Evolutionary conservation across 2,329 filamentous ascomycete species (phyloP), one percentile per base, ranked within the genome.

Genomic region (Dendryphion nanum): DNA sequence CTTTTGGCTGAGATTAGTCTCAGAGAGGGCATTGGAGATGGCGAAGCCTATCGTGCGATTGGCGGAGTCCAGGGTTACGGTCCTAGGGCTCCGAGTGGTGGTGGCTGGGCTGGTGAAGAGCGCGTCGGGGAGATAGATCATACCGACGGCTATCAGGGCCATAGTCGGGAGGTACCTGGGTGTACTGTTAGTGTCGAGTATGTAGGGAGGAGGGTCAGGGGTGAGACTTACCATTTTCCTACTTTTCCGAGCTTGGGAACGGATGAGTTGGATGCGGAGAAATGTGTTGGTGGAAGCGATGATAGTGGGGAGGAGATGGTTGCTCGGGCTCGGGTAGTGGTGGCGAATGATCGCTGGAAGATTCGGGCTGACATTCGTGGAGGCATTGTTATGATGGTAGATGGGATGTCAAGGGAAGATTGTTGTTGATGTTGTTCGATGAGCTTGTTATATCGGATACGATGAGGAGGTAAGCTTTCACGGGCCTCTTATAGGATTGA

Each of bases 91-190:
- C 42, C 44, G 42, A 31, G 48, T 37, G 29, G 39, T 4, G 10
- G 35, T n/a, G n/a, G 13, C 28, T 28, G 29, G 18, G 29, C 21
- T 30, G n/a, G 19, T 14, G 39, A 48, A 51, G 18, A 53, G 29
- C 35, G 42, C 45, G 18, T 50, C 43, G 18, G 58, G 55, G 18
- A 60, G 42, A 33, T 51, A 57, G 41, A 52, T 48, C 51, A 57
- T 62, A 45, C 57, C 56, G 19, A 57, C 37, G 42, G 60, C 58
- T 31, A 62, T 49, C 24, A 53, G 43, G 17, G 57, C 59, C 60
- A 64, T 64, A 30, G 59, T 53, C 20, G 60, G 60, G 7, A 64
- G 53, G 42, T 61, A 61, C 57, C 57, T 60, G 15, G 20, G 23
- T 14, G 13, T 20, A 18, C 38, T 47, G 44, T 42, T 35, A 41